Evolutionary conservation across 179 eudicot species (phyloP).

Genomic region (Beta macrorhiza): DNA sequence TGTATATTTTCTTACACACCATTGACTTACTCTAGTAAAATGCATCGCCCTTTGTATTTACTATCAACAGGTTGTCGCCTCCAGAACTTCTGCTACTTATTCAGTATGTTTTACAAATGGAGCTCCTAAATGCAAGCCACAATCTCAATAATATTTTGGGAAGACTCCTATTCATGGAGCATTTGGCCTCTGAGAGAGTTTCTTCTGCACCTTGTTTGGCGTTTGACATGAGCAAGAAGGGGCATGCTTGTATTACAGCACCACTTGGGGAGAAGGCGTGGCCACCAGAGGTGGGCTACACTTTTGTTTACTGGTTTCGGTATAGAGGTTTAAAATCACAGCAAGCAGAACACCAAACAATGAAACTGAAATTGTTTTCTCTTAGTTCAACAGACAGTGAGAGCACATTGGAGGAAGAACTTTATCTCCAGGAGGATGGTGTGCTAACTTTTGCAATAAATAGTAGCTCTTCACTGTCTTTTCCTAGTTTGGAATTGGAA

Average conservation of each 20-base stretch:
- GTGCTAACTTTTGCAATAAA: slow-evolving; percentile 71
- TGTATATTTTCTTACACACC: background rate
- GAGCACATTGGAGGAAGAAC: slow-evolving; percentile 61
- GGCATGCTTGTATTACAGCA: slow-evolving; percentile 78
- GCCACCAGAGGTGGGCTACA: slow-evolving; percentile 93
- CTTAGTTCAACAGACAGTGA: slow-evolving; percentile 62
- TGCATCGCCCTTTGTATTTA: slow-evolving; percentile 19
- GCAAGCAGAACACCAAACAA: slow-evolving; percentile 32
- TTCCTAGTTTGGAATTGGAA: slow-evolving; percentile 63
- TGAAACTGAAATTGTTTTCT: slow-evolving; percentile 65
- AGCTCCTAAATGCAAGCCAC: slow-evolving; percentile 46
- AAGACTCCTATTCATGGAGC: slow-evolving; percentile 58
- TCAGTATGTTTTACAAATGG: slow-evolving; percentile 69
- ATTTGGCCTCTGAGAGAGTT: slow-evolving; percentile 57
- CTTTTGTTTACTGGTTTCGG: slow-evolving; percentile 91
- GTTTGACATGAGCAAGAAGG: slow-evolving; percentile 81
- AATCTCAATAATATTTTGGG: slow-evolving; percentile 72
- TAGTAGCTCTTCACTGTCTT: slow-evolving; percentile 57
- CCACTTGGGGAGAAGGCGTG: slow-evolving; percentile 77
- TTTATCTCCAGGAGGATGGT: slow-evolving; percentile 75
- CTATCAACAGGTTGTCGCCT: slow-evolving; percentile 57
- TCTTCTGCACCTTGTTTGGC: slow-evolving; percentile 74
- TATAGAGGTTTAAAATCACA: slow-evolving; percentile 59
- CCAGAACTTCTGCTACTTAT: slow-evolving; percentile 68
- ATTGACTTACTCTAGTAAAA: background rate